These are phyloP conservation scores for Salix viminalis DNA, from an alignment of 345 rosid species.

Conservation along the genomic window DNA sequence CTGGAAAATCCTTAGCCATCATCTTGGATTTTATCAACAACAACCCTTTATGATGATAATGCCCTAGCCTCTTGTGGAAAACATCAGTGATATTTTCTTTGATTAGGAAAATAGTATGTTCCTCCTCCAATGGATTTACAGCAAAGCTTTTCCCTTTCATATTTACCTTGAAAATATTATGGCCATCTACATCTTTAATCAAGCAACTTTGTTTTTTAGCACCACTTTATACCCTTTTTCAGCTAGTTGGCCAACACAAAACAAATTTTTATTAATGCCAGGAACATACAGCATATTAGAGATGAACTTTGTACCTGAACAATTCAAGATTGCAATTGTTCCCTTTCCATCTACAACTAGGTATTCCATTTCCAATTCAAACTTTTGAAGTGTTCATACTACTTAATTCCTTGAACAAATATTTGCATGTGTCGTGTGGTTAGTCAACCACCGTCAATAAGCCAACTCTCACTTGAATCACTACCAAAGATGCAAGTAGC, in stretches of 20 bases:
- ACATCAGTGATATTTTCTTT: not conserved
- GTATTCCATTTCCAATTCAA: not conserved
- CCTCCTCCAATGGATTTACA: not conserved
- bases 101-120: not conserved
- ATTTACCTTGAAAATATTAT: not conserved
- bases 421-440: not conserved
- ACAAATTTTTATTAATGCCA: slow-evolving; percentile 5
- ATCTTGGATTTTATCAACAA: not conserved
- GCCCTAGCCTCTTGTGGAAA: not conserved
- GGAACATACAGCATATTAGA: slow-evolving; percentile 3
- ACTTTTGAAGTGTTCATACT: not conserved
- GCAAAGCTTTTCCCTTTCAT: slow-evolving; percentile 12
- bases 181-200: not conserved
- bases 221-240: not conserved
- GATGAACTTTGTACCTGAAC: not conserved
- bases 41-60: not conserved
- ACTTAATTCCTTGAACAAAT: not conserved
- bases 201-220: slow-evolving; percentile 7
- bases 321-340: not conserved
- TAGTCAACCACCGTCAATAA: not conserved
- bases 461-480: not conserved
- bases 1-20: not conserved
- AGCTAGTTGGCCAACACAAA: slow-evolving; percentile 13
- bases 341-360: not conserved
- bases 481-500: not conserved